Percentiles rank a stretch among this genome's conserved stretches.
These are phyloP conservation scores for Pseudomonodictys pantanalensis DNA, from an alignment of 495 filamentous ascomycete species.

Conservation along the genomic window DNA sequence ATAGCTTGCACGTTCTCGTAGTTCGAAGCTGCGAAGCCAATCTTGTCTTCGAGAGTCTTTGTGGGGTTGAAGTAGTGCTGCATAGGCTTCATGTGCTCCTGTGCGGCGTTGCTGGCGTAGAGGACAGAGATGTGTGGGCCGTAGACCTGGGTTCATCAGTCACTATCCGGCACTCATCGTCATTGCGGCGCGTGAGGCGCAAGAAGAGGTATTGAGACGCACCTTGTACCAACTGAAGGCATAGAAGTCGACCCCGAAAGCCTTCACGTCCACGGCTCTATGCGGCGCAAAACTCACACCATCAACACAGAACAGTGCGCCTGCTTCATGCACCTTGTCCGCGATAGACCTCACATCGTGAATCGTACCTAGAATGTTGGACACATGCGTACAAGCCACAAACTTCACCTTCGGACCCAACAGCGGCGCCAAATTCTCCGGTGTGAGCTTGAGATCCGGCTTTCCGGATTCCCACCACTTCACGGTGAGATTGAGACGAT, in stretches of 20 bases:
- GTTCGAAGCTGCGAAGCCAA: conserved; percentile 61
- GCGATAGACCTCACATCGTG: conserved; percentile 58
- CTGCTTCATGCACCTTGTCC: conserved; percentile 50
- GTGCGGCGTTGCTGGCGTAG: conserved; percentile 55
- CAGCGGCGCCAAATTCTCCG: conserved; percentile 52
- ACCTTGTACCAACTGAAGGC: conserved; percentile 74
- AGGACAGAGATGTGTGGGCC: conserved; percentile 68
- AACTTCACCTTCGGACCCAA: conserved; percentile 59
- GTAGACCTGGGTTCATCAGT: conserved; percentile 49
- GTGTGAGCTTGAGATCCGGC: conserved; percentile 50
- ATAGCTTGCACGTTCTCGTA: conserved; percentile 66
- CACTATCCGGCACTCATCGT: background rate
- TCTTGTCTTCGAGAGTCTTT: conserved; percentile 57
- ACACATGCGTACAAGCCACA: conserved; percentile 66
- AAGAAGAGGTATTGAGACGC: background rate
- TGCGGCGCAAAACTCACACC: conserved; percentile 72
- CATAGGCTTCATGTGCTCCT: conserved; percentile 51
- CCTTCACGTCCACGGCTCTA: conserved; percentile 61
- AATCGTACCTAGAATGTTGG: conserved; percentile 70
- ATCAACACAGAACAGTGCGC: conserved; percentile 54
- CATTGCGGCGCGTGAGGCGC: too few species aligned
- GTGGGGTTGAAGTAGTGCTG: conserved; percentile 67
- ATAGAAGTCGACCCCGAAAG: conserved; percentile 68
- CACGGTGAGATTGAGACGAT: conserved; percentile 52
- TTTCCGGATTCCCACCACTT: conserved; percentile 62